phyloP scores from a whole-genome alignment of 495 filamentous ascomycete genomes.

The Parathielavia appendiculata region DNA sequence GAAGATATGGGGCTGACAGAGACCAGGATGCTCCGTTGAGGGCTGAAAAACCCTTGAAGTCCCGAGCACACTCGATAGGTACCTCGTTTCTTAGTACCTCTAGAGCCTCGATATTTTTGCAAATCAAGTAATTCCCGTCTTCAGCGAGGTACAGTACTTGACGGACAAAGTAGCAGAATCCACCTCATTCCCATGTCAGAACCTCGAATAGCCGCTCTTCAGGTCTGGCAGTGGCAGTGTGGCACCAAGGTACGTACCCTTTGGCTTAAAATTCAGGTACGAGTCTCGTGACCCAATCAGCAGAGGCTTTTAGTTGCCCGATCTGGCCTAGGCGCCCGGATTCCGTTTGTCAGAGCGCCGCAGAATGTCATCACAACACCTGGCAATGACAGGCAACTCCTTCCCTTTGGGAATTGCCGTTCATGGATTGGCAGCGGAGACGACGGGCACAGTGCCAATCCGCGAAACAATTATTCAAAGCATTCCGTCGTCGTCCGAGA shows the following conservation, averaged over 20 bases:
- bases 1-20: no score
- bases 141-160: not conserved
- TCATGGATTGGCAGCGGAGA: constrained; percentile 5
- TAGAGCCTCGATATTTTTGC: no score
- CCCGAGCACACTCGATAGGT: no score
- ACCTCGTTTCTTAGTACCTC: no score
- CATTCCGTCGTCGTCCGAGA: constrained; percentile 11
- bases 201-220: constrained; percentile 33
- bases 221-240: constrained; percentile 13
- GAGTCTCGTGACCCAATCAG: constrained; percentile 34
- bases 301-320: constrained; percentile 23
- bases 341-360: constrained; percentile 27
- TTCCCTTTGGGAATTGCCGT: constrained; percentile 14
- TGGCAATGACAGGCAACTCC: constrained; percentile 20
- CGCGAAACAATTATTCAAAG: not conserved
- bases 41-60: no score
- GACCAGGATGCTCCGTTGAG: no score
- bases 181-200: constrained; percentile 17
- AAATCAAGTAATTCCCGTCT: no score
- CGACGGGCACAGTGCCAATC: constrained; percentile 13
- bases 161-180: constrained; percentile 1
- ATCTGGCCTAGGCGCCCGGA: constrained; percentile 25
- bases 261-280: constrained; percentile 30
- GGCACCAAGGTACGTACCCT: constrained; percentile 14
- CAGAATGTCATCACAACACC: constrained; percentile 31